Base-by-base conservation (phyloP, 768 basidiomycete genomes). In the Phylloporus sp. region DNA sequence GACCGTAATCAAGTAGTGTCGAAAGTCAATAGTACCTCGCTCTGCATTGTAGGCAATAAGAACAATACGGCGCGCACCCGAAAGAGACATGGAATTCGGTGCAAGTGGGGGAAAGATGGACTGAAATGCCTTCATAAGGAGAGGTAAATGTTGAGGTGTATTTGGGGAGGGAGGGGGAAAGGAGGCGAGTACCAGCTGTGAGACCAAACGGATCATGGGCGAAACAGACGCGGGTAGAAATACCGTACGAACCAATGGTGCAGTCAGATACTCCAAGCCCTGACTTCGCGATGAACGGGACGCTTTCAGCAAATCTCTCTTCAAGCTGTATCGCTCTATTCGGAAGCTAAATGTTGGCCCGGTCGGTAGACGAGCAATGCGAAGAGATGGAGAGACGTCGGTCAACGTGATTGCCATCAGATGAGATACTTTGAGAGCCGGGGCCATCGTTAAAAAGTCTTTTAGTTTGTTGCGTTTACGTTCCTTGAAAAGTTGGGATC, bases 121-220 rank as follows among this genome's bases (percentile, higher is more conserved):
- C 66, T 98, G 96, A 71, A 99, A 96, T 48, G 92, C 81, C 67
- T 96, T 96, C 78, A 93, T 86, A 61, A 98, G 78, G 48, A 98
- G 84, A 29, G 90, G 78, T 31, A 97, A 76, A 63, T 98, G 92
- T 3, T 84, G 81, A 3, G 90, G 86, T 3, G 85, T 85, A 20
- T 71, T 75, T 3, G 86, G 84, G 9, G 79, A 82, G 40, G 81
- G 84, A 48, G 75, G 81, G 42, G 81, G 91, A 69, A 82, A 95
- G 15, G 84, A 95, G 53, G 86, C 90, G 22, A 98, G 80, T 3
- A 99, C 95, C 48, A 97, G 84, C 95, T 38, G 46, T 9, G 15
- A 24, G 32, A 42, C 22, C 20, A 45, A 37, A 4, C 1, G 3
- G 34, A 41, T 50, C 37, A 38, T 17, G 29, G 18, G 31, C 20